Conservation (phyloP, 2,329 filamentous ascomycete genomes). For the Coccinonectria pachysandricola region DNA sequence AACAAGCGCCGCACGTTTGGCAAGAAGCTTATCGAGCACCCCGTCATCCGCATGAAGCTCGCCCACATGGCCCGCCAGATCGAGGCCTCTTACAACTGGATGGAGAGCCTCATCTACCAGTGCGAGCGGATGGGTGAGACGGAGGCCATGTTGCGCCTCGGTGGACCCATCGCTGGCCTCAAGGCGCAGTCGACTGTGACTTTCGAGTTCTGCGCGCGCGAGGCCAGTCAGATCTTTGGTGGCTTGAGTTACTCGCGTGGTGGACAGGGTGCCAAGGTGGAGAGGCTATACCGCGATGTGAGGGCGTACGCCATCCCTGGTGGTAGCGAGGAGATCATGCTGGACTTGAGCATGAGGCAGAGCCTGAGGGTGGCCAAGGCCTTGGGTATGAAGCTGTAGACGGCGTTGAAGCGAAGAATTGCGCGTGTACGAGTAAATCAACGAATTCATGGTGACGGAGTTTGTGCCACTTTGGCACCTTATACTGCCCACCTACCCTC, state of each 20-base stretch:
- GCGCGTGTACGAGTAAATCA: too few relatives aligned
- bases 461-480: constrained; percentile 4
- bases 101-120: constrained; percentile 91
- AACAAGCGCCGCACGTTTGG: constrained; percentile 96
- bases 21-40: constrained; percentile 92
- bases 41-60: constrained; percentile 94
- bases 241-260: constrained; percentile 86
- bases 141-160: constrained; percentile 91
- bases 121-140: constrained; percentile 87
- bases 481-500: too few relatives aligned
- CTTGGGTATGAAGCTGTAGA: constrained; percentile 89
- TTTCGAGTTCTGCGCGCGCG: constrained; percentile 94
- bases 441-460: too few relatives aligned
- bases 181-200: constrained; percentile 92
- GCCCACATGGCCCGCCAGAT: constrained; percentile 98
- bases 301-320: constrained; percentile 94
- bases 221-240: constrained; percentile 96
- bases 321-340: constrained; percentile 96
- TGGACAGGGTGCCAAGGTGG: constrained; percentile 90
- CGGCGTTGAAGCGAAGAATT: too few relatives aligned
- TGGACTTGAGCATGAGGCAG: constrained; percentile 91
- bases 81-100: constrained; percentile 93
- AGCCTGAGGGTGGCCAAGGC: constrained; percentile 79
- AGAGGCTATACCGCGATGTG: constrained; percentile 89
- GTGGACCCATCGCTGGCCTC: constrained; percentile 83